phyloP scores from a whole-genome alignment of 2,329 filamentous ascomycete genomes.

The Aschersonia sp. region DNA sequence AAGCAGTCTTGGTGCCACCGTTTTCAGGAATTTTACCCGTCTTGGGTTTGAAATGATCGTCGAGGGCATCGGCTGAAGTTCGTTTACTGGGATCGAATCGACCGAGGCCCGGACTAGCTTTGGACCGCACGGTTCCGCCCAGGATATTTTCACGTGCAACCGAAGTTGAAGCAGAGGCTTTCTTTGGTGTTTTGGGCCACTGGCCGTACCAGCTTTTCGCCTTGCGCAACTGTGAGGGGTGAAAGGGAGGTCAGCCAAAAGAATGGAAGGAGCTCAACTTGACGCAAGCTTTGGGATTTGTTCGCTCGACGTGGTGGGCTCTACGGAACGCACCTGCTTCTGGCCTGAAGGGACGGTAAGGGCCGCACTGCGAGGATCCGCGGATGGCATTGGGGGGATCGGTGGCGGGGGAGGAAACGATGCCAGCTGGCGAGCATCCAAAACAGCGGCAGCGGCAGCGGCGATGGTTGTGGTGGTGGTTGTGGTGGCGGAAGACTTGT shows the following conservation, averaged over 20 bases:
- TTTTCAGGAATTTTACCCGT: constrained; percentile 11
- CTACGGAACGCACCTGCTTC: constrained; percentile 5
- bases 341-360: constrained; percentile 1
- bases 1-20: constrained; percentile 3
- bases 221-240: constrained; percentile 29
- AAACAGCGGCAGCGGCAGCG: not conserved
- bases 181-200: constrained; percentile 42
- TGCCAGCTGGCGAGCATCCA: not conserved
- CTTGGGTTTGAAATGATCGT: too few relatives aligned
- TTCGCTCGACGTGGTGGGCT: too few relatives aligned
- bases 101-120: constrained; percentile 31
- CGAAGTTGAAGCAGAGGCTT: constrained; percentile 44
- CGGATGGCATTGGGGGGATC: not conserved
- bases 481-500: not conserved
- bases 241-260: not conserved
- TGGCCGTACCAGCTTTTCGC: constrained; percentile 48
- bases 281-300: too few relatives aligned
- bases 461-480: not conserved
- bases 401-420: not conserved
- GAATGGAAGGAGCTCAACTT: not conserved
- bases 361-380: not conserved
- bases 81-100: constrained; percentile 29
- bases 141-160: constrained; percentile 46
- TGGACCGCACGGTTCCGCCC: constrained; percentile 36
- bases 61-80: constrained; percentile 16